Evolutionary conservation across 768 basidiomycete species (phyloP).

Genomic region (Podaxis rugospora): DNA sequence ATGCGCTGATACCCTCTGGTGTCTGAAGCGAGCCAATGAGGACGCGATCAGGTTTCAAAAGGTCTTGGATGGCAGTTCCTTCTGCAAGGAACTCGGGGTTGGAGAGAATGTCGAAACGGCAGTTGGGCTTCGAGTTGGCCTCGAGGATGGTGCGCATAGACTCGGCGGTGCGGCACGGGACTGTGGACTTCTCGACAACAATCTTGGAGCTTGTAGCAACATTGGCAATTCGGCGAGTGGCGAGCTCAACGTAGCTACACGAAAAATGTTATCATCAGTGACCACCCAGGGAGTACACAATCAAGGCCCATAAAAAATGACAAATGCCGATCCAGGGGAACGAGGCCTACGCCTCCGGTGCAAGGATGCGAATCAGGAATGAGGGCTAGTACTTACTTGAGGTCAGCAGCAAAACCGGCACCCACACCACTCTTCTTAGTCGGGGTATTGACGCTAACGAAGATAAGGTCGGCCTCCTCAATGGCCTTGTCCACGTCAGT

Average conservation of each 20-base stretch:
- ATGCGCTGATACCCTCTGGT: slow-evolving; percentile 78
- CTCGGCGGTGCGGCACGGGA: slow-evolving; percentile 97
- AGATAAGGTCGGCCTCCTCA: slow-evolving; percentile 93
- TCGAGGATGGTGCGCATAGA: slow-evolving; percentile 99
- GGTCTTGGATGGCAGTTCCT: slow-evolving; percentile 91
- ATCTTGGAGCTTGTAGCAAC: slow-evolving; percentile 92
- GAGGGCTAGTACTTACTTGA: slow-evolving; percentile 64
- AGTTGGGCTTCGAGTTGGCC: slow-evolving; percentile 90
- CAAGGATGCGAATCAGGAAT: slow-evolving; percentile 7
- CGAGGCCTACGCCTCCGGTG: slow-evolving; percentile 6
- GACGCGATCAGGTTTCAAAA: slow-evolving; percentile 89
- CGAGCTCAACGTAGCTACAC: slow-evolving; percentile 89
- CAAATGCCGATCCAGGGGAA: too few relatives aligned
- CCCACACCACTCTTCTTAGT: slow-evolving; percentile 98
- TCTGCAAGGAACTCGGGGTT: slow-evolving; percentile 99
- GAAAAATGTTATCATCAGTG: slow-evolving; percentile 6
- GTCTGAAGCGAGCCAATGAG: slow-evolving; percentile 96
- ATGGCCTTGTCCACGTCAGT: slow-evolving; percentile 93
- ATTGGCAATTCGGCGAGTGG: slow-evolving; percentile 92
- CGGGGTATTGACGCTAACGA: slow-evolving; percentile 97
- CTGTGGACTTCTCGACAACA: slow-evolving; percentile 99
- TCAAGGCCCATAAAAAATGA: slow-evolving; percentile 5
- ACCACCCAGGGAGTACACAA: neutral
- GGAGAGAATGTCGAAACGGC: slow-evolving; percentile 95
- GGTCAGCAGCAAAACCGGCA: slow-evolving; percentile 96